Conservation (phyloP, 805 yeast genomes). For the Debaryomyces hansenii region DNA sequence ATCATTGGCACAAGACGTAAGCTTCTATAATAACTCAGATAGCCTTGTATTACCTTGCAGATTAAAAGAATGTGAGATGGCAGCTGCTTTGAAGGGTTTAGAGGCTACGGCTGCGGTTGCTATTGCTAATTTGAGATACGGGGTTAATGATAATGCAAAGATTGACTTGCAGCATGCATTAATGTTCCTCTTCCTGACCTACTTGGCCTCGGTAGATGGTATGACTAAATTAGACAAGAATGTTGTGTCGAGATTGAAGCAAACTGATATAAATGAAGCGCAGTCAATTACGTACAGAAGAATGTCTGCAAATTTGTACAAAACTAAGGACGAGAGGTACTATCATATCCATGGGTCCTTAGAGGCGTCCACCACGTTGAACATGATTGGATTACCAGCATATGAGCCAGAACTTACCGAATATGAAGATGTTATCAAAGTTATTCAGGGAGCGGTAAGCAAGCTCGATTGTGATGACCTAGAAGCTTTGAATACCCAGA, state of each 20-base stretch:
- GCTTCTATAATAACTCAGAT: conserved; percentile 9
- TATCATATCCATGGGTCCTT: conserved; percentile 35
- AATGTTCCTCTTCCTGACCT: conserved; percentile 30
- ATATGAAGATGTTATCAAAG: conserved; percentile 21
- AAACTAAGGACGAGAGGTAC: conserved; percentile 26
- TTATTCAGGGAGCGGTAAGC: conserved; percentile 18
- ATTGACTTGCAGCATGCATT: conserved; percentile 25
- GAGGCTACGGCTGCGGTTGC: conserved; percentile 18
- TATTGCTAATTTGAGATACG: conserved; percentile 16
- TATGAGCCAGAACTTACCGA: conserved; percentile 19
- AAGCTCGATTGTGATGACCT: conserved; percentile 25
- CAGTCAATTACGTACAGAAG: conserved; percentile 22
- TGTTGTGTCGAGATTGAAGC: conserved; percentile 10
- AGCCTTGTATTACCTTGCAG: conserved; percentile 22
- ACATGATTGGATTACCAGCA: conserved; percentile 32
- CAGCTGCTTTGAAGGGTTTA: conserved; percentile 23
- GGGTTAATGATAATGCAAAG: conserved; percentile 5
- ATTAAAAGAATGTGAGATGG: conserved; percentile 22
- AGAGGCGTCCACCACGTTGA: conserved; percentile 27
- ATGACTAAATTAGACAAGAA: conserved; percentile 22
- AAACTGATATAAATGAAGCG: conserved; percentile 9
- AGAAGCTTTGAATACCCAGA: conserved; percentile 23
- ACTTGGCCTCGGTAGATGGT: conserved; percentile 28
- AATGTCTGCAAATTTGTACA: conserved; percentile 32
- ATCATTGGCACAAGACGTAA: conserved; percentile 6